Base-by-base conservation (phyloP, 257 asterid genomes). In the Gentiana straminea region DNA sequence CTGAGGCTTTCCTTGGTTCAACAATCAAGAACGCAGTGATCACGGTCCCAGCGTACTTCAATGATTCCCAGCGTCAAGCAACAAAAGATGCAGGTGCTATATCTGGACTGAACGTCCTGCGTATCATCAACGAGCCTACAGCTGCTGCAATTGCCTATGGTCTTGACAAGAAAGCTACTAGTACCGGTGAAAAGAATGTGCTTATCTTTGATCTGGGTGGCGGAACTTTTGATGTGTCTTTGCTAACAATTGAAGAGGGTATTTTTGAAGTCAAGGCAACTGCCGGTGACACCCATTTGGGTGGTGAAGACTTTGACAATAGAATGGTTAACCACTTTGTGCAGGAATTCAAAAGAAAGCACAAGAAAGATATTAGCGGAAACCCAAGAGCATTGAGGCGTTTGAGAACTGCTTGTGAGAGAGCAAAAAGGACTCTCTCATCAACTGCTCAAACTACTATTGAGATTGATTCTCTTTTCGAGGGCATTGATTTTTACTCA, bases 301-400 rank as follows among this genome's bases (percentile, higher is more conserved):
- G 60, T 3, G 60, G 60, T 3, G 60, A 56, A 49, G 60, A 56
- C 13, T 82, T 82, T 24, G 95, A 86, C 68, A 86, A 83, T 68
- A 68, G 93, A 49, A 75, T 86, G 95, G 93, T 86, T 48, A 86
- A 78, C 58, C 95, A 86, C 53, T 86, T 86, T 37, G 93, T 83
- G 7, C 95, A 83, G 67, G 95, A 86, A 47, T 86, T 86, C 48
- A 86, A 80, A 87, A 83, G 95, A 60, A 81, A 86, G 89, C 52
- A 81, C 74, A 86, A 86, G 84, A 86, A 86, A 57, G 94, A 86
- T 62, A 86, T 86, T 12, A 79, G 63, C 8, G 93, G 95, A 1
- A 80, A 80, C 68, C 85, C 86, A 0, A 80, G 95, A 56, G 89
- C 95, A 33, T 53, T 80, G 67, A 75, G 93, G 54, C 58, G 95